Percentiles rank a stretch among this genome's conserved stretches.
Conservation (phyloP, 345 rosid genomes). For the Adansonia digitata region DNA sequence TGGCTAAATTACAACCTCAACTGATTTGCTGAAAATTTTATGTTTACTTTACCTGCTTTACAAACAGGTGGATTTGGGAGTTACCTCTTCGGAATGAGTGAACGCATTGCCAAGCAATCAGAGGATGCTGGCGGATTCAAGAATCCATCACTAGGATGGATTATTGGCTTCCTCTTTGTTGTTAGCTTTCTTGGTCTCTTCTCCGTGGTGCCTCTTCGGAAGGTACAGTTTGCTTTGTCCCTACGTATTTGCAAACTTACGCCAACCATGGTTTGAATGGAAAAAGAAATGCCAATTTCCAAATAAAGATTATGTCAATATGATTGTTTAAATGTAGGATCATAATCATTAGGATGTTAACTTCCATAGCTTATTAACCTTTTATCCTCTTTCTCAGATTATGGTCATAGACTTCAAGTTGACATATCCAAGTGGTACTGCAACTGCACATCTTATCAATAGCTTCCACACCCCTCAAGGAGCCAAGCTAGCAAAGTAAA, state of each 20-base stretch:
- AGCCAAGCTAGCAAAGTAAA: slow-evolving; percentile 70
- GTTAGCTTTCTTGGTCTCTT: slow-evolving; percentile 91
- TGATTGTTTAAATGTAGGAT: neutral
- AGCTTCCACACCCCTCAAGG: too few species aligned
- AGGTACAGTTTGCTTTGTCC: slow-evolving; percentile 37
- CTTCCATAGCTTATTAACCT: neutral
- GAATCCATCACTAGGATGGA: slow-evolving; percentile 6
- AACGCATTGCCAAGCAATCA: slow-evolving; percentile 43
- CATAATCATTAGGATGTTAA: neutral
- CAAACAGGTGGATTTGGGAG: slow-evolving; percentile 67
- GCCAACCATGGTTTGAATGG: neutral
- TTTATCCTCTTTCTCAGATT: slow-evolving; percentile 28
- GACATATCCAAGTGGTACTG: slow-evolving; percentile 89
- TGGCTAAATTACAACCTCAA: neutral
- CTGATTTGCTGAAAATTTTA: neutral
- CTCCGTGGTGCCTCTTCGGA: slow-evolving; percentile 70
- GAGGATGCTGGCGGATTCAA: slow-evolving; percentile 19
- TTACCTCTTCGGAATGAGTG: slow-evolving; percentile 72
- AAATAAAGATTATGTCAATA: neutral
- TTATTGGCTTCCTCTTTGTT: slow-evolving; percentile 58
- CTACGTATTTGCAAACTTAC: neutral
- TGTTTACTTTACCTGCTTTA: neutral
- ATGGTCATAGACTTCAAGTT: slow-evolving; percentile 73
- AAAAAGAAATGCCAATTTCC: neutral
- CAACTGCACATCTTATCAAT: too few species aligned